Base-by-base conservation (phyloP, 345 rosid species). In the Melaleuca quinquenervia region DNA sequence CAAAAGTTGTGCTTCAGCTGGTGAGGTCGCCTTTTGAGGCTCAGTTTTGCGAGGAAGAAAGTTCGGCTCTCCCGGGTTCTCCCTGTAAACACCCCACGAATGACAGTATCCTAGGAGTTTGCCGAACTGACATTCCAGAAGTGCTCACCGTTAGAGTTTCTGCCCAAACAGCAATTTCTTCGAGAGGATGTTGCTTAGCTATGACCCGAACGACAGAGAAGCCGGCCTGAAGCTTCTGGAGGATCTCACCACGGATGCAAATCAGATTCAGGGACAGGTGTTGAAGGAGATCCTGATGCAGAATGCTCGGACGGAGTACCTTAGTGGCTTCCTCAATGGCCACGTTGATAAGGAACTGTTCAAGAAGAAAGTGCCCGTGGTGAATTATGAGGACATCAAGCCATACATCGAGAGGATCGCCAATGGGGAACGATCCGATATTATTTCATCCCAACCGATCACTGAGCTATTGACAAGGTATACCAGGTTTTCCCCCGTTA, bases 401-500 rank as follows among this genome's bases (percentile, higher is more conserved):
- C 89, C 93, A 55, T 93, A 85, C 53, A 95, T 96, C 29, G 94
- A 95, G 87, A 89, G 98, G 91, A 93, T 96, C 49, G 92, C 98
- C 50, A 91, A 92, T 84, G 98, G 99, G 64, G 95, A 92, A 87
- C 89, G 93, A 20, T 93, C 98, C 3, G 86, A 90, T 50, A 90
- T 95, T 75, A 95, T 96, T 89, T 94, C 98, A 15, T 88, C 95
- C 49, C 91, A 95, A 27, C 95, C 97, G 36, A 95, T 96, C 87
- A 94, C 94, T 24, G 98, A 96, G 88, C 92, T 96, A 50, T 97
- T 95, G 88, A 96, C 99, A 32, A 96, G 99, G 98, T 94, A 90
- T 20, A 49, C 60, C 21, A 52, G 54, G 41, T 14, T 13, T 60
- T 48, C 41, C 5, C 10, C 48, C 15, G 82, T 82, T 21, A 8